Percentiles rank a stretch among this genome's conserved stretches.
phyloP scores from a whole-genome alignment of 257 asterid species.

The Nicotiana paniculata region DNA sequence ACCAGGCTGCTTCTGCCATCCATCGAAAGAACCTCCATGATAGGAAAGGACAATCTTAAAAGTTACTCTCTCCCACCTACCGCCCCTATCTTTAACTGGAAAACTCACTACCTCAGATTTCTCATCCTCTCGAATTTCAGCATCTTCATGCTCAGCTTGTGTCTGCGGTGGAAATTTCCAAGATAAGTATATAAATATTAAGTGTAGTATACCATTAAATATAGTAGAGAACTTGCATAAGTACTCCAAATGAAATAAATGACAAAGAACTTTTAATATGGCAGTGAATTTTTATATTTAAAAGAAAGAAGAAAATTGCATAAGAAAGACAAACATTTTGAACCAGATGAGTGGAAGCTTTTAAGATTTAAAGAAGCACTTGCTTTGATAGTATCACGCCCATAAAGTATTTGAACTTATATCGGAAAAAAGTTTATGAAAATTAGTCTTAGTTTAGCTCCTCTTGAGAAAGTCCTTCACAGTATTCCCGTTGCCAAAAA shows the following conservation, averaged over 20 bases:
- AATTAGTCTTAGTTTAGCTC: background rate
- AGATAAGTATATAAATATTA: constrained; percentile 11
- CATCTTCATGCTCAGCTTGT: constrained; percentile 24
- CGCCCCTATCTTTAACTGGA: constrained; percentile 41
- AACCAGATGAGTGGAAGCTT: background rate
- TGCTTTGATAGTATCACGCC: background rate
- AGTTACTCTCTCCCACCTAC: constrained; percentile 83
- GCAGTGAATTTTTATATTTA: background rate
- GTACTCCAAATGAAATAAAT: background rate
- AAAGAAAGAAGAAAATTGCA: background rate
- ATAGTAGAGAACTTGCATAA: background rate
- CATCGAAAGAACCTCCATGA: constrained; percentile 88
- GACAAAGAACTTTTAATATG: background rate
- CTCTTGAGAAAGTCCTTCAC: background rate
- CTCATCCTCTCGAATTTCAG: constrained; percentile 41
- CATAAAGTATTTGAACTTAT: background rate
- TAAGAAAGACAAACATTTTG: background rate
- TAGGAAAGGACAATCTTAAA: constrained; percentile 76
- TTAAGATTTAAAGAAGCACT: background rate
- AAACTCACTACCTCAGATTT: constrained; percentile 27
- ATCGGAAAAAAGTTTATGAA: background rate
- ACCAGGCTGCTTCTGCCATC: constrained; percentile 97
- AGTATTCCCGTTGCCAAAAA: background rate
- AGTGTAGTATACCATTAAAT: background rate
- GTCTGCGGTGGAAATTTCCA: constrained; percentile 28